Conservation (phyloP, 2,329 filamentous ascomycete genomes). For the Trichoderma aggressivum region DNA sequence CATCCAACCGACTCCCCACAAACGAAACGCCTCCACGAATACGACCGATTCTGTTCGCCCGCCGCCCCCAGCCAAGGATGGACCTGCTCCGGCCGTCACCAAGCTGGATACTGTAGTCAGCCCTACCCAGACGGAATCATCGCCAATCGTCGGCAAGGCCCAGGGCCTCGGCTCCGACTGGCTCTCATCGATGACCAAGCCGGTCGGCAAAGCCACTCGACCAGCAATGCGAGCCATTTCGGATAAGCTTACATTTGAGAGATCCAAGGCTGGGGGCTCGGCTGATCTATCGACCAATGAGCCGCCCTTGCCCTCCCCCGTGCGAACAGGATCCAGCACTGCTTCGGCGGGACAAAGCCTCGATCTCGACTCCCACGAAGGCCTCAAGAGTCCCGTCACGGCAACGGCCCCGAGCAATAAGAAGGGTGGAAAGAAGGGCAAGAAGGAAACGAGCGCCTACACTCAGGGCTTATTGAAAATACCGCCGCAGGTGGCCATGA, state of each 20-base stretch:
- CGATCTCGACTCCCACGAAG: slow-evolving; percentile 72
- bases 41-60: slow-evolving; percentile 55
- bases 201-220: slow-evolving; percentile 47
- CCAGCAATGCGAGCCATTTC: slow-evolving; percentile 82
- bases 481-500: slow-evolving; percentile 76
- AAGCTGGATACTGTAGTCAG: slow-evolving; percentile 50
- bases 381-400: slow-evolving; percentile 54
- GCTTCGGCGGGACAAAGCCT: slow-evolving; percentile 66
- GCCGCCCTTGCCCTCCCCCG: slow-evolving; percentile 59
- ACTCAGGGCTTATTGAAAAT: slow-evolving; percentile 80
- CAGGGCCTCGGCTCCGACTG: slow-evolving; percentile 53
- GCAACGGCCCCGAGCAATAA: slow-evolving; percentile 46
- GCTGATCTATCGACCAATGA: slow-evolving; percentile 50
- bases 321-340: slow-evolving; percentile 72
- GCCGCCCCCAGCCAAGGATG: slow-evolving; percentile 51
- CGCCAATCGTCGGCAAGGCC: slow-evolving; percentile 44
- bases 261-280: slow-evolving; percentile 49
- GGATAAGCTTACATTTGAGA: slow-evolving; percentile 62
- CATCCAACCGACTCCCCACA: slow-evolving; percentile 44
- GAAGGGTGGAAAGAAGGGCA: slow-evolving; percentile 65
- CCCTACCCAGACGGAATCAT: slow-evolving; percentile 39
- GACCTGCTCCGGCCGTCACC: slow-evolving; percentile 55
- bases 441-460: slow-evolving; percentile 95
- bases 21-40: slow-evolving; percentile 59
- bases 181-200: slow-evolving; percentile 55